Percentiles rank a stretch among this genome's conserved stretches.
phyloP scores from a whole-genome alignment of 176 grass and related monocot species.

The Lolium multiflorum region DNA sequence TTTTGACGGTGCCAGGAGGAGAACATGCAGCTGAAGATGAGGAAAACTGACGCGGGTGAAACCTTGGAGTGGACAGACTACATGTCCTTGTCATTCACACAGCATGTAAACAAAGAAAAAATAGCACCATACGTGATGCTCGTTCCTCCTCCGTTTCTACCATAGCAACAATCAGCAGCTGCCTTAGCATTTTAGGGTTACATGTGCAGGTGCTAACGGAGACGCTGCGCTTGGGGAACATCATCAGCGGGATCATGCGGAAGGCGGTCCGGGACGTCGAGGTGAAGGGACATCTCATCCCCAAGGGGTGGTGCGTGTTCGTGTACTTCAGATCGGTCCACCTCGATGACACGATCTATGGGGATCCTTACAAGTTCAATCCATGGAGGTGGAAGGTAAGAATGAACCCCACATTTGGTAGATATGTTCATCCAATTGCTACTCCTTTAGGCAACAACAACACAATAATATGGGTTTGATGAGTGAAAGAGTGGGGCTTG shows the following conservation, averaged over 20 bases:
- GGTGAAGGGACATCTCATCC: constrained; percentile 92
- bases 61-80: constrained; percentile 86
- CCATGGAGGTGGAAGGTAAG: constrained; percentile 99
- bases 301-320: constrained; percentile 93
- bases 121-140: background rate
- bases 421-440: constrained; percentile 54
- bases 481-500: constrained; percentile 16
- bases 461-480: constrained; percentile 31
- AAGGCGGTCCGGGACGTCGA: constrained; percentile 82
- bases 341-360: constrained; percentile 68
- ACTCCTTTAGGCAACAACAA: constrained; percentile 56
- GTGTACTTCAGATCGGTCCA: constrained; percentile 94
- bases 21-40: constrained; percentile 78
- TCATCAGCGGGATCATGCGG: constrained; percentile 95
- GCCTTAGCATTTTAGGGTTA: too few relatives aligned
- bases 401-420: constrained; percentile 45
- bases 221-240: constrained; percentile 84
- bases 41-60: constrained; percentile 52
- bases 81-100: constrained; percentile 91
- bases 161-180: too few relatives aligned
- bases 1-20: constrained; percentile 64
- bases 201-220: constrained; percentile 66
- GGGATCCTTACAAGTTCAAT: constrained; percentile 83
- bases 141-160: background rate
- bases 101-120: constrained; percentile 61